phyloP scores from a whole-genome alignment of 768 basidiomycete species.

The Phlegmacium glaucopus region DNA sequence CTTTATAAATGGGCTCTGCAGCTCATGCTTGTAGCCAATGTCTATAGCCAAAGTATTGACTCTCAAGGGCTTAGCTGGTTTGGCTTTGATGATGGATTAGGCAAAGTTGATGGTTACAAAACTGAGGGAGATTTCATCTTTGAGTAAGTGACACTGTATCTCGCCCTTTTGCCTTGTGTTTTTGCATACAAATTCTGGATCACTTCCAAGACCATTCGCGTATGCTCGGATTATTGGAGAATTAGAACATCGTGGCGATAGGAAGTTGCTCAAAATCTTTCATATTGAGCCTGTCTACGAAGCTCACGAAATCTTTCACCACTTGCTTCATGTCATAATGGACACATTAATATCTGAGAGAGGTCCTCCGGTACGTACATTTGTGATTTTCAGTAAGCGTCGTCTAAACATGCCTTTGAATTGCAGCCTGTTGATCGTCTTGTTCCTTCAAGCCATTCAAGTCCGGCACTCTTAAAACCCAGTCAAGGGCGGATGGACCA shows the following conservation, averaged over 20 bases:
- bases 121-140: constrained; percentile 3
- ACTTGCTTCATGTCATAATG: constrained; percentile 69
- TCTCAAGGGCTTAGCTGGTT: constrained; percentile 7
- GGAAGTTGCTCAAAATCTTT: constrained; percentile 15
- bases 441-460: too few relatives aligned
- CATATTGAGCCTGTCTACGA: constrained; percentile 68
- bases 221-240: not conserved
- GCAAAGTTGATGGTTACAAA: constrained; percentile 19
- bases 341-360: constrained; percentile 60
- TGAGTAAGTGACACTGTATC: constrained; percentile 1
- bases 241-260: not conserved
- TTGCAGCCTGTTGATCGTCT: too few relatives aligned
- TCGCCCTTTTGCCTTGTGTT: too few relatives aligned
- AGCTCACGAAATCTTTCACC: constrained; percentile 75
- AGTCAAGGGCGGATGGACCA: too few relatives aligned
- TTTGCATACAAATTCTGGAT: not conserved
- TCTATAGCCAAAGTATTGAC: constrained; percentile 2
- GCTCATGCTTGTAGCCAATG: constrained; percentile 21
- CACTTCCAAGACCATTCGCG: not conserved
- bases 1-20: constrained; percentile 3
- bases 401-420: too few relatives aligned
- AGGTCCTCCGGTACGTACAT: constrained; percentile 49
- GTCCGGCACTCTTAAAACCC: too few relatives aligned
- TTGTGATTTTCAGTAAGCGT: too few relatives aligned
- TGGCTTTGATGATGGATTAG: constrained; percentile 29